Percentiles rank a stretch among this genome's conserved stretches.
Evolutionary conservation across 345 rosid species (phyloP).

Genomic region (Tarenaya hassleriana): DNA sequence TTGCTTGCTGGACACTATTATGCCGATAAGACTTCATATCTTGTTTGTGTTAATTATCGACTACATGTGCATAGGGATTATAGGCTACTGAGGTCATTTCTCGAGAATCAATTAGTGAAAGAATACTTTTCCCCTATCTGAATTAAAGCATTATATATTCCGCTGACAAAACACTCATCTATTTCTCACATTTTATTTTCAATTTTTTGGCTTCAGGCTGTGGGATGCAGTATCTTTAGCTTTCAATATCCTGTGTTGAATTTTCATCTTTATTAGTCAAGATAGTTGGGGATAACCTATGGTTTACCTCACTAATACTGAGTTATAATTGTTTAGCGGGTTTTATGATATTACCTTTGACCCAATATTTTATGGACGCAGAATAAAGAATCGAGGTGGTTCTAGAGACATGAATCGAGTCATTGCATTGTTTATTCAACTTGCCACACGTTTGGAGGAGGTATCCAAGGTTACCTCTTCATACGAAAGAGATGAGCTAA

Average conservation of each 20-base stretch:
- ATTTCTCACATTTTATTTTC: constrained; percentile 5
- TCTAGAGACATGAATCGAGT: constrained; percentile 71
- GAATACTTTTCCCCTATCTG: constrained; percentile 11
- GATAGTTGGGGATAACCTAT: not conserved
- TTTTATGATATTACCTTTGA: constrained; percentile 16
- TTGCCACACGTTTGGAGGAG: constrained; percentile 83
- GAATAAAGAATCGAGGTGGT: constrained; percentile 73
- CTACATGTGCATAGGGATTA: not conserved
- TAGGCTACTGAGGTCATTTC: constrained; percentile 9
- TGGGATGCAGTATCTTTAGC: constrained; percentile 14
- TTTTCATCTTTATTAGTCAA: constrained; percentile 5
- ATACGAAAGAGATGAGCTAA: constrained; percentile 67
- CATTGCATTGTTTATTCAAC: constrained; percentile 67
- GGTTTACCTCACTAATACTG: constrained; percentile 6
- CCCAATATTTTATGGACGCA: constrained; percentile 31
- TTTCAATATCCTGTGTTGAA: not conserved
- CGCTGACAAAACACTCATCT: constrained; percentile 6
- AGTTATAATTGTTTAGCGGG: not conserved
- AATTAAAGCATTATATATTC: constrained; percentile 1
- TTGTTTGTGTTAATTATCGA: constrained; percentile 11
- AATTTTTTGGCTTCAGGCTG: constrained; percentile 11
- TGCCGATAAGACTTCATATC: constrained; percentile 4
- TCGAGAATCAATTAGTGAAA: constrained; percentile 16
- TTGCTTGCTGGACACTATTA: constrained; percentile 5
- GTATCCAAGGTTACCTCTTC: constrained; percentile 62